Evolutionary conservation across 2,329 filamentous ascomycete genomes (phyloP).

Genomic region (Knufia petricola): DNA sequence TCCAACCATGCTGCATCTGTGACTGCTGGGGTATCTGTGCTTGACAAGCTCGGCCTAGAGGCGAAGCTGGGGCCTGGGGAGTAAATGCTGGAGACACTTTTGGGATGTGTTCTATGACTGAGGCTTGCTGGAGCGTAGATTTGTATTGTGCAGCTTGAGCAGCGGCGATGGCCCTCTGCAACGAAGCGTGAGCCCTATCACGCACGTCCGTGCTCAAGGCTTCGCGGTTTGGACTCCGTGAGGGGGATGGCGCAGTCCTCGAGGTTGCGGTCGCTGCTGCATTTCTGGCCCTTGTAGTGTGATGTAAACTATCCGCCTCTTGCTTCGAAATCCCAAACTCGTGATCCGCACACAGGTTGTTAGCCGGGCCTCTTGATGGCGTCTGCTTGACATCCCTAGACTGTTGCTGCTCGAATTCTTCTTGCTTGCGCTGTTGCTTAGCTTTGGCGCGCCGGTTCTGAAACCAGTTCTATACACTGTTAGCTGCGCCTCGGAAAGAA

Average conservation of each 20-base stretch:
- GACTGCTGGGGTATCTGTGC: neutral
- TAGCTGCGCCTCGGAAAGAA: slow-evolving; percentile 11
- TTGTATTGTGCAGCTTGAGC: slow-evolving; percentile 30
- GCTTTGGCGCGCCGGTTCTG: slow-evolving; percentile 44
- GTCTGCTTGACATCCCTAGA: neutral
- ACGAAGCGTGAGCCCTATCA: slow-evolving; percentile 28
- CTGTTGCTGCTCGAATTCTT: slow-evolving; percentile 33
- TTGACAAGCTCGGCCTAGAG: neutral
- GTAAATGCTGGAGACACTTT: neutral
- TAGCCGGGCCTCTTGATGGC: neutral
- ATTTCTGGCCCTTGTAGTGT: no score
- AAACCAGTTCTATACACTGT: slow-evolving; percentile 40
- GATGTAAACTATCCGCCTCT: neutral
- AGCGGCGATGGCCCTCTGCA: slow-evolving; percentile 35
- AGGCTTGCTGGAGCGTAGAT: neutral
- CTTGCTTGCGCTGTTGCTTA: slow-evolving; percentile 42
- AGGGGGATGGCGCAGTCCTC: neutral
- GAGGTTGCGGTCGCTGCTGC: neutral
- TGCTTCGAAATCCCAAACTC: neutral
- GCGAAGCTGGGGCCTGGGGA: neutral
- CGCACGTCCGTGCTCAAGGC: neutral
- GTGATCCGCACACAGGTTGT: slow-evolving; percentile 4
- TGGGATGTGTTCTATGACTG: neutral
- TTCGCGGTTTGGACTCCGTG: neutral
- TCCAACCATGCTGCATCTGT: neutral